These are phyloP conservation scores for Lentinula lateritia DNA, from an alignment of 768 basidiomycete genomes.

Conservation along the genomic window DNA sequence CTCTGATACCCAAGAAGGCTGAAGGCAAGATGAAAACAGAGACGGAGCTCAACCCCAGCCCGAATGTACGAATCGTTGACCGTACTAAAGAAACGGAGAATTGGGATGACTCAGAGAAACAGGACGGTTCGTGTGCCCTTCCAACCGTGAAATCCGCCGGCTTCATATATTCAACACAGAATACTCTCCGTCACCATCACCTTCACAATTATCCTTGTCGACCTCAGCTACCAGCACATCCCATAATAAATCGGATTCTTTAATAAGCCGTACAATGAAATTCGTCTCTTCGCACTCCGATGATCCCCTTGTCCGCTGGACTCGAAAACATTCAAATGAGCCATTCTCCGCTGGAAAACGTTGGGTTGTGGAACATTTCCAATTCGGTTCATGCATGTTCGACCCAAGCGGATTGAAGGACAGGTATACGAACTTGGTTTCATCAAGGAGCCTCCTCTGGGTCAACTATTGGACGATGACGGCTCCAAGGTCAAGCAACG, in stretches of 20 bases:
- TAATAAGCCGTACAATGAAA: constrained; percentile 31
- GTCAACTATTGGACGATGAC: constrained; percentile 60
- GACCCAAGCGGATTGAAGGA: constrained; percentile 43
- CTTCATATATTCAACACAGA: not conserved
- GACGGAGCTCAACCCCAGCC: constrained; percentile 38
- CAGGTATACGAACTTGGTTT: constrained; percentile 42
- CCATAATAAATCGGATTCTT: constrained; percentile 12
- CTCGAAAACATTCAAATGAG: constrained; percentile 47
- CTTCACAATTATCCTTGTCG: constrained; percentile 9
- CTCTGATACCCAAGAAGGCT: constrained; percentile 35
- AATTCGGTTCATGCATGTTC: constrained; percentile 56
- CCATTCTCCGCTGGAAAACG: constrained; percentile 43
- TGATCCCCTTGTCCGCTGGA: constrained; percentile 41
- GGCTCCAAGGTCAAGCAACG: constrained; percentile 13
- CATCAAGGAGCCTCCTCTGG: constrained; percentile 48
- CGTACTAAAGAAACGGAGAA: constrained; percentile 36
- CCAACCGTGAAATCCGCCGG: not conserved
- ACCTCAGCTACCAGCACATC: constrained; percentile 12
- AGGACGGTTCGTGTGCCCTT: constrained; percentile 14
- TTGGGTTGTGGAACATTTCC: constrained; percentile 50
- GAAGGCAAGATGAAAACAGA: constrained; percentile 17
- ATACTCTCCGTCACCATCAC: not conserved
- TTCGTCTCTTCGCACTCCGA: constrained; percentile 37
- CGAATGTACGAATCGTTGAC: constrained; percentile 39
- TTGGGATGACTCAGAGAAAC: constrained; percentile 31